Percentiles rank a stretch among this genome's conserved stretches.
Evolutionary conservation across 306 rosid genomes (phyloP).

Genomic region (Senna siamea): DNA sequence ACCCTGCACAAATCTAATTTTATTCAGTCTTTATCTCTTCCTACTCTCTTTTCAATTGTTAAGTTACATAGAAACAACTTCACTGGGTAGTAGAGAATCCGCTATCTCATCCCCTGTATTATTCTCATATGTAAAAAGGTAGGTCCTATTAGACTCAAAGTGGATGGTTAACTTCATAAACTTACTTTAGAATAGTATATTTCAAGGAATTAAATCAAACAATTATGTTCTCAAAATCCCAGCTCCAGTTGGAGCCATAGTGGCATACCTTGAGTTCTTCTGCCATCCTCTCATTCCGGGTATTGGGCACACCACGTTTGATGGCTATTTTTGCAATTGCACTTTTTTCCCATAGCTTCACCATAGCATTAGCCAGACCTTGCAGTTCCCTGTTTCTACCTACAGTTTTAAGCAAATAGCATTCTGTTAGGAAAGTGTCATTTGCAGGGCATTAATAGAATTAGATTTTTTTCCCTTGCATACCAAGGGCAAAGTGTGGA

Average conservation of each 20-base stretch:
- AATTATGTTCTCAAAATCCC: conserved; percentile 22
- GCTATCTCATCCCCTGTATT: conserved; percentile 15
- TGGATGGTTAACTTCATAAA: neutral
- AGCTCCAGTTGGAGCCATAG: conserved; percentile 40
- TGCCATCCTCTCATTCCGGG: conserved; percentile 89
- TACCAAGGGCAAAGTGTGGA: conserved; percentile 97
- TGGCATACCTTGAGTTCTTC: conserved; percentile 86
- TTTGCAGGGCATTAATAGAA: conserved; percentile 36
- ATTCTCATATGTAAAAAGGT: conserved; percentile 3
- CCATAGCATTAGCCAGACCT: conserved; percentile 89
- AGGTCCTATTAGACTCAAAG: conserved; percentile 28
- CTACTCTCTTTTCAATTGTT: neutral
- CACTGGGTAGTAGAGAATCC: conserved; percentile 17
- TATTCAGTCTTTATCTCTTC: neutral
- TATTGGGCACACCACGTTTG: conserved; percentile 88
- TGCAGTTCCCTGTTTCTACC: conserved; percentile 92
- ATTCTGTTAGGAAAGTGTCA: conserved; percentile 13
- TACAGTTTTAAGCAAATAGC: conserved; percentile 42
- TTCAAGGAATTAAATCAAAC: conserved; percentile 31
- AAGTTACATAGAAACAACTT: conserved; percentile 22
- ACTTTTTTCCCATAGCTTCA: conserved; percentile 84
- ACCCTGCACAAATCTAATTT: neutral
- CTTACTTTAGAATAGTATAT: conserved; percentile 23
- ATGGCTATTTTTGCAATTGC: conserved; percentile 90
- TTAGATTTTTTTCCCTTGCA: conserved; percentile 36